A percentile compares a stretch with the other conserved stretches of the same genome.
phyloP scores from a whole-genome alignment of 2,329 filamentous ascomycete genomes.

The Dothideomycetidae sp. region DNA sequence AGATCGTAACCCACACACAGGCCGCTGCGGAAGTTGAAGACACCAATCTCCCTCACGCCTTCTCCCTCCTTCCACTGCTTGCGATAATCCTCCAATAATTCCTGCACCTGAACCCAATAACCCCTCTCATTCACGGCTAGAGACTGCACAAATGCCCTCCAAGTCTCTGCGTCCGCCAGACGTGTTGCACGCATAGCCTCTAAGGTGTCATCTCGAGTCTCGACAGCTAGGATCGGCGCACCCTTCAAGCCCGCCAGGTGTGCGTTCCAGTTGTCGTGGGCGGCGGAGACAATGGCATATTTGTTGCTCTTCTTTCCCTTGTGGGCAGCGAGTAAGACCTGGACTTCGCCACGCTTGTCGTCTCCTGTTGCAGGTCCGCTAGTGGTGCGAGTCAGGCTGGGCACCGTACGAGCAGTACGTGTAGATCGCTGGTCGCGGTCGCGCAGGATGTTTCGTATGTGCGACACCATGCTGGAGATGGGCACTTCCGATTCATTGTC shows the following conservation, averaged over 20 bases:
- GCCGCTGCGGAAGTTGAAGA: constrained; percentile 83
- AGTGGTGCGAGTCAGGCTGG: constrained; percentile 27
- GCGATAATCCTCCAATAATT: constrained; percentile 53
- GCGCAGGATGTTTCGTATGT: constrained; percentile 68
- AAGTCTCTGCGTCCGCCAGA: constrained; percentile 67
- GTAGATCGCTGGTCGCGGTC: constrained; percentile 55
- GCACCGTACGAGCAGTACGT: constrained; percentile 24
- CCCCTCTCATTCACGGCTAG: constrained; percentile 64
- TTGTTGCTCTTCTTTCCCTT: constrained; percentile 87
- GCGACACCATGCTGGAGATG: constrained; percentile 56
- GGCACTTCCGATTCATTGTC: constrained; percentile 56
- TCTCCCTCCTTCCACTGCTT: constrained; percentile 29
- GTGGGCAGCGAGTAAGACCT: constrained; percentile 69
- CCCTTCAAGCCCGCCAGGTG: constrained; percentile 58
- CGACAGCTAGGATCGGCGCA: constrained; percentile 73
- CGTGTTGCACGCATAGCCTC: constrained; percentile 59
- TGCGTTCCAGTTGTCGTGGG: constrained; percentile 41
- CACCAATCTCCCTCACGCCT: constrained; percentile 58
- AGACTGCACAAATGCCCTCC: constrained; percentile 66
- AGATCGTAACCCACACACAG: constrained; percentile 79
- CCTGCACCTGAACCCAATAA: constrained; percentile 71
- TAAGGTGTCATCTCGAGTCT: constrained; percentile 72
- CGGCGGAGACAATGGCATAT: constrained; percentile 69
- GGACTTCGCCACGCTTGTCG: constrained; percentile 52
- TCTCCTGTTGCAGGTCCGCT: constrained; percentile 30